Percentiles rank a stretch among this genome's conserved stretches.
phyloP scores from a whole-genome alignment of 2,329 filamentous ascomycete species.

The Chlorencoelia australis region DNA sequence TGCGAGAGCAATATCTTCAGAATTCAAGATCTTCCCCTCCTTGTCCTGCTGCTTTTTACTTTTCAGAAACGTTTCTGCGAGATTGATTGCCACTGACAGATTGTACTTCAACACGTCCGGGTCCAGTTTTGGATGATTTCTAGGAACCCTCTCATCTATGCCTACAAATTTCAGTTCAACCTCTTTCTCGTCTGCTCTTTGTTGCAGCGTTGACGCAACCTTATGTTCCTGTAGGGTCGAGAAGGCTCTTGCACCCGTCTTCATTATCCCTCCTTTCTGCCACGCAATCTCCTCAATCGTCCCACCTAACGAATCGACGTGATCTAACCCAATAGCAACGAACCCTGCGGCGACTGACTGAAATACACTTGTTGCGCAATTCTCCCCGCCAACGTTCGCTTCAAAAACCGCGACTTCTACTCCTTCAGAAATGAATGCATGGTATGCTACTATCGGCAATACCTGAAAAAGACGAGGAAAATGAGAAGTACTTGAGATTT shows the following conservation, averaged over 20 bases:
- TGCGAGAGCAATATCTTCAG: too few relatives aligned
- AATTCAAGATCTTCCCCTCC: too few relatives aligned
- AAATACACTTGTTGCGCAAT: neutral
- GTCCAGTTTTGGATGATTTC: too few relatives aligned
- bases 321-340: slow-evolving; percentile 62
- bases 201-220: too few relatives aligned
- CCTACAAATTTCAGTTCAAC: too few relatives aligned
- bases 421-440: neutral
- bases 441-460: neutral
- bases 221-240: neutral
- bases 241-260: slow-evolving; percentile 48
- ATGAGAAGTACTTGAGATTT: neutral
- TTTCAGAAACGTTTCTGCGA: too few relatives aligned
- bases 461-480: neutral
- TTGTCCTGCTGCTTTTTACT: too few relatives aligned
- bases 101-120: too few relatives aligned
- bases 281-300: slow-evolving; percentile 77
- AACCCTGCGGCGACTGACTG: neutral
- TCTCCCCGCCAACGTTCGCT: neutral
- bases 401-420: neutral
- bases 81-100: too few relatives aligned
- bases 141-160: too few relatives aligned
- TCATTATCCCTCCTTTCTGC: slow-evolving; percentile 87
- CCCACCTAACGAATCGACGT: slow-evolving; percentile 66
- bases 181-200: too few relatives aligned